Evolutionary conservation across 2,329 filamentous ascomycete species (phyloP), one percentile per base, ranked within the genome.

Genomic region (Curvularia hawaiiensis): DNA sequence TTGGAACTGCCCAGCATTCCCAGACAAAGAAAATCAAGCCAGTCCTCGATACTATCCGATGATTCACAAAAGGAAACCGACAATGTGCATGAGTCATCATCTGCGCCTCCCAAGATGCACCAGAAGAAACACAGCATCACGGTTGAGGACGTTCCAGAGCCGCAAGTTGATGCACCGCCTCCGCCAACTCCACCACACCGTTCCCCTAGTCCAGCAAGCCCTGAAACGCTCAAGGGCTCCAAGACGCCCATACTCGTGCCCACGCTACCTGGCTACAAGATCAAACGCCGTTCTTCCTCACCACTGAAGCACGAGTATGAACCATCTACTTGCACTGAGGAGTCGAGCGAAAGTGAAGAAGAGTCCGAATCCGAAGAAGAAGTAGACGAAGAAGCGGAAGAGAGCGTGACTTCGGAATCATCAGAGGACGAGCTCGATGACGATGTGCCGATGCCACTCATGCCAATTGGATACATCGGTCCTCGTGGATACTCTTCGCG

Each of bases 241-340:
- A 79, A 70, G 62, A 73, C 79, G 69, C 77, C 79, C 58, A 55
- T 82, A 73, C 64, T 87, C 74, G 71, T 80, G 70, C 69, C 88
- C 79, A 66, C 75, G 66, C 65, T 77, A 54, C 68, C 79, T 61
- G 72, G 78, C 72, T 68, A 75, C 67, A 64, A 74, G 74, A 62
- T 82, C 75, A 75, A 89, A 70, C 86, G 93, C 44, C 87, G 92
- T 18, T 90, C 88, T 1, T 98, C 95, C 0, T 99, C 95, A 1
- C 95, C 95, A 0, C 81, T 99, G 49, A 99, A 99, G 79, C 94
- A 98, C 72, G 94, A 99, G 78, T 99, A 97, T 69, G 89, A 93
- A 61, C 94, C 94, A 14, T 98, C 95, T 16, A 87, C 86, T 7
- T 86, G 85, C 45, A 88, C 87, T 0, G 84, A 85, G 41, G 86